Base-by-base conservation (phyloP, 345 rosid genomes). In the Camelina laxa region DNA sequence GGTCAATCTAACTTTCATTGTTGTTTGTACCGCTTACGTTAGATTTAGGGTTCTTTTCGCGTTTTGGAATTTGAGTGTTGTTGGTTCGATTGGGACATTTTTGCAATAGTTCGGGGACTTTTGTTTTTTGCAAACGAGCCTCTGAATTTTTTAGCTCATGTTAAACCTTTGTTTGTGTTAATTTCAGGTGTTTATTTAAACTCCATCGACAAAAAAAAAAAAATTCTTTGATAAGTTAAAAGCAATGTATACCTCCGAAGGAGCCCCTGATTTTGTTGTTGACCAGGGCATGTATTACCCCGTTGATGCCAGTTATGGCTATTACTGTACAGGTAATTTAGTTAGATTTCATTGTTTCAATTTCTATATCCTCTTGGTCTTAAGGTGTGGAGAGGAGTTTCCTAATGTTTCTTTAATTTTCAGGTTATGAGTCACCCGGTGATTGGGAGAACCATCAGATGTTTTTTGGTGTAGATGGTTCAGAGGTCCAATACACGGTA, bases 371-470 rank as follows among this genome's bases (percentile, higher is more conserved):
- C n/a, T 60, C 49, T 36, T 13, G 22, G 66, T 21, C 69, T 41
- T 65, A 50, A 74, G 62, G 56, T n/a, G 36, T 66, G 55, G 20
- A 53, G 41, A 3, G 55, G 20, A 53, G 41, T 4, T 48, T 5
- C 0, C 6, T 68, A 69, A 20, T n/a, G n/a, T n/a, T n/a, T 42
- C 79, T 55, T 61, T 50, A 38, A 21, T 60, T 64, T 62, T 16
- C 76, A 94, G 97, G 98, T 81, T 87, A 85, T 60, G 98, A 91
- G 77, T 69, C 96, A 80, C 93, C 97, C 80, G 80, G 84, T 50
- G 96, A 91, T 67, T 94, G 96, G 93, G 97, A 91, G 91, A 93
- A 88, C 89, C 97, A 86, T 67, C 86, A 82, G 67, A 84, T 83
- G 76, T 22, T 89, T 86, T 90, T 87, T 84, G 89, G 89, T 67